Evolutionary conservation across 1,139 yeast genomes (phyloP), one percentile per base, ranked within the genome.

Genomic region (Debaryomyces sp.): DNA sequence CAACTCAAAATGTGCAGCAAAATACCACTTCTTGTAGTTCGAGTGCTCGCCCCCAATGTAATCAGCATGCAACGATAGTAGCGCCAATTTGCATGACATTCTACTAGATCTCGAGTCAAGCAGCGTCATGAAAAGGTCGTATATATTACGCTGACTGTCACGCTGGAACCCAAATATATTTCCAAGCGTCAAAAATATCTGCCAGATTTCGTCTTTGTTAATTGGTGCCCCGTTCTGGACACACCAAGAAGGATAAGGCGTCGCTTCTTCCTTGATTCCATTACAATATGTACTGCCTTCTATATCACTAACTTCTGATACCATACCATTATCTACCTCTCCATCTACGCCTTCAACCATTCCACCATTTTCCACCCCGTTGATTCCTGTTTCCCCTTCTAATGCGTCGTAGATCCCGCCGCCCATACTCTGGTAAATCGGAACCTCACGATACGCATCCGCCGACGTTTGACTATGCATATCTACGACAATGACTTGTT

Each of bases 1-100:
- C 15, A 62, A 41, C 41, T 61, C 66, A 49, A 49, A 59, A 22
- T 66, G 69, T 6, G 73, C 70, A 15, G 70, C 66, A 54, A 73
- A 68, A 50, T 68, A 71, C 80, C 80, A 75, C 49, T 69, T 72
- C 48, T 68, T 67, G 52, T 66, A 75, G 54, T 75, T 75, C 5
- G 79, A 59, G 39, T 60, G 55, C 8, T 65, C 64, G 0, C 80
- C 80, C 1, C 78, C 79, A 49, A 75, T 70, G 53, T 75, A 75
- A 53, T 75, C 78, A 8, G 64, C 59, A 55, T 75, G 79, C 12
- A 75, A 54, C 1, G 77, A 67, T 38, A 67, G 47, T 21, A 75
- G 56, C 1, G 80, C 78, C 15, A 49, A 49, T 1, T 61, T 48
- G 26, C 79, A 73, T 2, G 63, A 50, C 68, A 69, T 69, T 47